phyloP scores from a whole-genome alignment of 192 early-diverging fungal species.

The Cladochytrium replicatum region DNA sequence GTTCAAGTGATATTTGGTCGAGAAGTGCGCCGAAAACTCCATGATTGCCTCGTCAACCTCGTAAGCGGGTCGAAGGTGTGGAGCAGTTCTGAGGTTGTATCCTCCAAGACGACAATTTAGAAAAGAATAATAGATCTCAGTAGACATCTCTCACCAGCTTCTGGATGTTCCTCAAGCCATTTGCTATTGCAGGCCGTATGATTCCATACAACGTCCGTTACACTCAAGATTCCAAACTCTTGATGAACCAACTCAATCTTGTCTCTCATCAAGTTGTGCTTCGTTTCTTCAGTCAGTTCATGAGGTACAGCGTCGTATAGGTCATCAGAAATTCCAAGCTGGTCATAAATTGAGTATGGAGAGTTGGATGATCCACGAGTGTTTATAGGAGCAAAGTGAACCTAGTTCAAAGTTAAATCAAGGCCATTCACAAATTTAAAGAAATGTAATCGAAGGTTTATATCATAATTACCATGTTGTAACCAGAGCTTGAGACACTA shows the following conservation, averaged over 20 bases:
- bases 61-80: conserved; percentile 84
- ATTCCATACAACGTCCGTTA: conserved; percentile 98
- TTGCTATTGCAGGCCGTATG: conserved; percentile 89
- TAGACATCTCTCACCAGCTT: conserved; percentile 53
- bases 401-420: conserved; percentile 24
- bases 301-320: conserved; percentile 71
- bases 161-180: conserved; percentile 94
- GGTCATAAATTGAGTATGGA: conserved; percentile 95
- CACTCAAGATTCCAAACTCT: conserved; percentile 60
- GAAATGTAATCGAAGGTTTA: background rate
- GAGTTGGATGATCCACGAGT: conserved; percentile 85
- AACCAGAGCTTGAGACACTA: conserved; percentile 62
- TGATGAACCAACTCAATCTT: conserved; percentile 46
- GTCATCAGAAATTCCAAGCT: conserved; percentile 80
- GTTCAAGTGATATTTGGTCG: conserved; percentile 1
- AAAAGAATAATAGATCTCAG: conserved; percentile 5
- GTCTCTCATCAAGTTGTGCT: conserved; percentile 46
- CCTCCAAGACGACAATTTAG: conserved; percentile 37
- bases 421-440: background rate
- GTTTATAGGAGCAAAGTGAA: conserved; percentile 94
- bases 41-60: conserved; percentile 86
- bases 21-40: conserved; percentile 38
- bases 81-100: conserved; percentile 89
- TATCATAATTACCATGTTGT: conserved; percentile 52
- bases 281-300: conserved; percentile 45